Evolutionary conservation across 345 rosid genomes (phyloP).

Genomic region (Fremontodendron californicum): DNA sequence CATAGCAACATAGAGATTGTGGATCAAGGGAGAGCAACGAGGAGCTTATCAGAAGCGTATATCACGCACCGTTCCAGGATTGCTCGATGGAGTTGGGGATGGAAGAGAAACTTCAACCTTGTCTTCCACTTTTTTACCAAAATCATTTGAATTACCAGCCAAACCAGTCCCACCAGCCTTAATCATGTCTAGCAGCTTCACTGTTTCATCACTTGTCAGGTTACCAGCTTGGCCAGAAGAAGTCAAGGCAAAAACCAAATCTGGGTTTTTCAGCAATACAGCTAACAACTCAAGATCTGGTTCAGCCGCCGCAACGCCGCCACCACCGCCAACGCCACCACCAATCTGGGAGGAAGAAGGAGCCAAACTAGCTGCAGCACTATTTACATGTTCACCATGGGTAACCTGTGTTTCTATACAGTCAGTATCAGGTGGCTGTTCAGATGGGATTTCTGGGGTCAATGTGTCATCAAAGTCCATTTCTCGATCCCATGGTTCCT

Average conservation of each 20-base stretch:
- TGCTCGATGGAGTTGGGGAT: conserved; percentile 84
- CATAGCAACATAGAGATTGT: no score
- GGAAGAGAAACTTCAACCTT: conserved; percentile 89
- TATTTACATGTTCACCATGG: conserved; percentile 32
- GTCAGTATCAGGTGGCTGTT: conserved; percentile 77
- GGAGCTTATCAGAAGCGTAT: conserved; percentile 31
- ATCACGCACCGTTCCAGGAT: conserved; percentile 94
- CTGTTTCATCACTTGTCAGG: conserved; percentile 58
- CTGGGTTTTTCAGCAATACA: conserved; percentile 85
- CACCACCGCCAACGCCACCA: conserved; percentile 16
- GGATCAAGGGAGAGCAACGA: conserved; percentile 10
- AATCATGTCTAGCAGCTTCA: conserved; percentile 77
- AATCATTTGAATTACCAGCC: conserved; percentile 32
- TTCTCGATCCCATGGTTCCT: conserved; percentile 95
- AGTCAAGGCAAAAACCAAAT: conserved; percentile 83
- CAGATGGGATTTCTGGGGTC: conserved; percentile 77
- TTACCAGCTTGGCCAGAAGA: conserved; percentile 72
- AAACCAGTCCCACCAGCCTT: conserved; percentile 61
- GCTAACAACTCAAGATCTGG: conserved; percentile 97
- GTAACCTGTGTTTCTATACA: conserved; percentile 45
- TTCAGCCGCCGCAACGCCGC: no score
- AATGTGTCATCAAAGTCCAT: conserved; percentile 89
- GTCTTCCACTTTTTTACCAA: conserved; percentile 45
- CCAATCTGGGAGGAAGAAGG: conserved; percentile 35
- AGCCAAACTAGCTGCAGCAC: conserved; percentile 28